These are phyloP conservation scores for Fusarium humuli DNA, from an alignment of 2,329 filamentous ascomycete species.

Conservation along the genomic window DNA sequence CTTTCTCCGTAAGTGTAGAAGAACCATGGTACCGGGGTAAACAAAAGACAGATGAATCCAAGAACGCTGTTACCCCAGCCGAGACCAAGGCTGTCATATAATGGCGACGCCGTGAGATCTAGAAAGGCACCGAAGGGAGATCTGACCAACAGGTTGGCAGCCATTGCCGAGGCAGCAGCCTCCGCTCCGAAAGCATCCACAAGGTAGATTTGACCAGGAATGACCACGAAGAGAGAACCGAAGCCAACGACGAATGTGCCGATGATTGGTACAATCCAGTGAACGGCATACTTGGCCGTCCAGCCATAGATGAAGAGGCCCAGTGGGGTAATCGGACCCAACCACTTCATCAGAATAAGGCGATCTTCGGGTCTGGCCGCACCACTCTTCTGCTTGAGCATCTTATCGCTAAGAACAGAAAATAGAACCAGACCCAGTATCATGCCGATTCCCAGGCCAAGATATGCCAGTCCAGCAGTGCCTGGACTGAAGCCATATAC, in stretches of 20 bases:
- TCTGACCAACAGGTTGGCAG: conserved; percentile 51
- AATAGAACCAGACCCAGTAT: conserved; percentile 43
- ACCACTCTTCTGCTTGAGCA: not conserved
- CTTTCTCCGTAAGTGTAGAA: conserved; percentile 31
- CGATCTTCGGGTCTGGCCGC: conserved; percentile 57
- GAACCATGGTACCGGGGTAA: conserved; percentile 32
- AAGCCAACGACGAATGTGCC: conserved; percentile 64
- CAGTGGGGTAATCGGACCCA: conserved; percentile 63
- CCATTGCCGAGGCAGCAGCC: conserved; percentile 44
- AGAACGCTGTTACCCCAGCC: conserved; percentile 38
- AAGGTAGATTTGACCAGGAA: conserved; percentile 41
- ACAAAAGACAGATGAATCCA: conserved; percentile 27
- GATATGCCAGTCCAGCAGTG: conserved; percentile 56
- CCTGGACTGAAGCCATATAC: conserved; percentile 50
- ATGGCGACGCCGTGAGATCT: conserved; percentile 13
- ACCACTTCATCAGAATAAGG: conserved; percentile 66
- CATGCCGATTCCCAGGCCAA: conserved; percentile 60
- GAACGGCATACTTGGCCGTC: conserved; percentile 61
- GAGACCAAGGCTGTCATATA: conserved; percentile 23
- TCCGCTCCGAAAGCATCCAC: conserved; percentile 41
- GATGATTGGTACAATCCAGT: conserved; percentile 70
- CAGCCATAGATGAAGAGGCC: conserved; percentile 70
- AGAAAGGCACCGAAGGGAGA: conserved; percentile 35
- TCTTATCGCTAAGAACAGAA: conserved; percentile 29
- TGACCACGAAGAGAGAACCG: conserved; percentile 55